Conservation (phyloP, 2,329 filamentous ascomycete species). For the Herpotrichia juniperi region DNA sequence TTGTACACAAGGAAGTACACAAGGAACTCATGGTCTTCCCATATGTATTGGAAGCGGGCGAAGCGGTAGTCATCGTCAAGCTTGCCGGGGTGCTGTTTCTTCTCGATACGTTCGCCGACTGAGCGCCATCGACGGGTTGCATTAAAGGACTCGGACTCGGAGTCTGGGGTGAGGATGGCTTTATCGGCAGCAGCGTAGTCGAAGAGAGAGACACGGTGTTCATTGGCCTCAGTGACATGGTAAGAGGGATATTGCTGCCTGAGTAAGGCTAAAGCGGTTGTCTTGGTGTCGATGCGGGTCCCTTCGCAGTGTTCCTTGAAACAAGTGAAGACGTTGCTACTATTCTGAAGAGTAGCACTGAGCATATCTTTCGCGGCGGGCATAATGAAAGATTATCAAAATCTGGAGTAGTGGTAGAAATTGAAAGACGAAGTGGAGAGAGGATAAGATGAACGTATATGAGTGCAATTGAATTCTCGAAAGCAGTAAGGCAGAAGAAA, state of each 20-base stretch:
- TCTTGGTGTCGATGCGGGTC: constrained; percentile 29
- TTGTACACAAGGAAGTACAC: constrained; percentile 36
- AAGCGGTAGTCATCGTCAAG: constrained; percentile 29
- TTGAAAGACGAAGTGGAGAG: too few relatives aligned
- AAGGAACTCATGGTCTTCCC: constrained; percentile 32
- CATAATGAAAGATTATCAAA: constrained; percentile 13
- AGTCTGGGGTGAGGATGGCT: constrained; percentile 21
- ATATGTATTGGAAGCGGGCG: constrained; percentile 33
- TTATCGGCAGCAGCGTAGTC: constrained; percentile 30
- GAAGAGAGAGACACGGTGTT: constrained; percentile 19
- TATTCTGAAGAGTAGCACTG: constrained; percentile 7
- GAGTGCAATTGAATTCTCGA: too few relatives aligned
- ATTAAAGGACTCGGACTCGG: constrained; percentile 22
- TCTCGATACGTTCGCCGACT: constrained; percentile 27
- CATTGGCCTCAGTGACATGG: constrained; percentile 31
- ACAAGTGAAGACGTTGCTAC: constrained; percentile 9
- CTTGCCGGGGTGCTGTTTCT: constrained; percentile 14
- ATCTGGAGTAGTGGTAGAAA: neutral
- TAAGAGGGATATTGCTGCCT: constrained; percentile 26
- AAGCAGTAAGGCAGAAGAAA: too few relatives aligned
- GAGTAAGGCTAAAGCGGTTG: constrained; percentile 19
- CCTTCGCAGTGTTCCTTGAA: constrained; percentile 27
- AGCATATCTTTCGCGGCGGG: constrained; percentile 15
- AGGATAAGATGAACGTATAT: neutral
- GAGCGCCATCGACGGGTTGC: constrained; percentile 23